Evolutionary conservation across 2,329 filamentous ascomycete species (phyloP), one percentile per base, ranked within the genome.

Genomic region (Ceratocystis huliohia): DNA sequence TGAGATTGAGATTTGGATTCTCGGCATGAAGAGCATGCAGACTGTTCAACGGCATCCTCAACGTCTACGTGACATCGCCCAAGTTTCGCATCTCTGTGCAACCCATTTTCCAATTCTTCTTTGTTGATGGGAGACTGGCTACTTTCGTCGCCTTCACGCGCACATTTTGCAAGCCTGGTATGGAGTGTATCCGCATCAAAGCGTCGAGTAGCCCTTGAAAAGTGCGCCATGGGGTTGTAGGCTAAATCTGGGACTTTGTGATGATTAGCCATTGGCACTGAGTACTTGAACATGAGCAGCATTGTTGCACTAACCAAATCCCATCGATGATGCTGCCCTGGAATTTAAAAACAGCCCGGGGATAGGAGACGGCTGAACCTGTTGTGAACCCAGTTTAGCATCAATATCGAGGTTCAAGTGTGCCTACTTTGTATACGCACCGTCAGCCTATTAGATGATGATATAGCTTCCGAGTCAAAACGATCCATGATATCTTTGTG

Each of bases 391-490:
- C 61, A 53, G 7, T 22, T 33, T 33, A 20, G 46, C 20, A 20
- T 20, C 17, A 28, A 50, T 33, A 37, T 44, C 50, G n/a, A 30
- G 5, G 28, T n/a, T 7, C 28, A 1, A 4, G n/a, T 22, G 13
- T 13, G 0, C 17, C 45, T 64, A 13, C 4, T n/a, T 41, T 50
- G 2, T 44, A 2, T 22, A 28, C 33, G 25, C 63, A 76, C 77
- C 13, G 71, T 75, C 25, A 76, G 67, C 61, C 70, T 72, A 7
- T 61, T 63, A 6, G 69, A 69, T 20, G 77, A 77, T 10, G 78
- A 73, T 53, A 88, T 78, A 64, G 80, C 80, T 2, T 78, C 73
- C 0, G 84, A 85, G 13, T 75, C 75, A 69, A 87, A 88, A 22
- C 80, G 80, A 5, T 77, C 73, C 73, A 85, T 80, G 6, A 86